Conservation (phyloP, 1,284 basidiomycete species). For the Apiotrichum gracile region DNA sequence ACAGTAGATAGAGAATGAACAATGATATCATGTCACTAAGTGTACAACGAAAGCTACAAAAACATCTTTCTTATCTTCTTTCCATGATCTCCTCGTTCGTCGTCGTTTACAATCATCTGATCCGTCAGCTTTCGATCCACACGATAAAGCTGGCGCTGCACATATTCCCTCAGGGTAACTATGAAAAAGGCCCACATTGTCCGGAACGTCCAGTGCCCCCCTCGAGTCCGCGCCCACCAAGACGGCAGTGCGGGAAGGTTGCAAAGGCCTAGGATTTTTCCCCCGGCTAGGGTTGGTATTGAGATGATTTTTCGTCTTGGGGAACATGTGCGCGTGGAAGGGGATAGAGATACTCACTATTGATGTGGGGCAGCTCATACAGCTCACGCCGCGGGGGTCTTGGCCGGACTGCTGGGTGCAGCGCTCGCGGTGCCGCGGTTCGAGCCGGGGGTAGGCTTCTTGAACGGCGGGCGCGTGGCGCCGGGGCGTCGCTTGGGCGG, state of each 20-base stretch:
- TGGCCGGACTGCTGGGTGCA: slow-evolving; percentile 9
- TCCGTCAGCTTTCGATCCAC: too few relatives aligned
- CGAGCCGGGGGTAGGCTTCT: slow-evolving; percentile 3
- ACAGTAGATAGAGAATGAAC: too few relatives aligned
- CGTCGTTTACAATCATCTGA: too few relatives aligned
- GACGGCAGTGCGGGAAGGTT: slow-evolving; percentile 24
- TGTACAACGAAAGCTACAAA: too few relatives aligned
- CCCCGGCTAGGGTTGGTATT: slow-evolving; percentile 22
- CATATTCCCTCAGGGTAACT: slow-evolving; percentile 45
- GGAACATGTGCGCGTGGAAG: not conserved
- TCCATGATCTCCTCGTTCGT: too few relatives aligned
- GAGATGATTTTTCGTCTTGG: slow-evolving; percentile 21
- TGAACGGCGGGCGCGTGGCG: not conserved
- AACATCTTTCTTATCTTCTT: too few relatives aligned
- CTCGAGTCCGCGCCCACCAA: slow-evolving; percentile 21
- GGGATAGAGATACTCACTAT: slow-evolving; percentile 1
- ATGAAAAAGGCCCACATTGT: slow-evolving; percentile 41
- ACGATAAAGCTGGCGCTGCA: not conserved
- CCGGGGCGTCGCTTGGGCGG: slow-evolving; percentile 9
- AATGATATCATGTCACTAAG: too few relatives aligned
- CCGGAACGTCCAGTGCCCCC: slow-evolving; percentile 31
- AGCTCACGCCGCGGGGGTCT: not conserved
- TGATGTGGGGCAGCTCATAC: not conserved
- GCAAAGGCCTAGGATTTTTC: slow-evolving; percentile 10
- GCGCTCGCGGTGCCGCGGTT: not conserved